A percentile compares a stretch with the other conserved stretches of the same genome.
Evolutionary conservation across 352 stramenopile species (phyloP).

Genomic region (Phytophthora citrophthora): DNA sequence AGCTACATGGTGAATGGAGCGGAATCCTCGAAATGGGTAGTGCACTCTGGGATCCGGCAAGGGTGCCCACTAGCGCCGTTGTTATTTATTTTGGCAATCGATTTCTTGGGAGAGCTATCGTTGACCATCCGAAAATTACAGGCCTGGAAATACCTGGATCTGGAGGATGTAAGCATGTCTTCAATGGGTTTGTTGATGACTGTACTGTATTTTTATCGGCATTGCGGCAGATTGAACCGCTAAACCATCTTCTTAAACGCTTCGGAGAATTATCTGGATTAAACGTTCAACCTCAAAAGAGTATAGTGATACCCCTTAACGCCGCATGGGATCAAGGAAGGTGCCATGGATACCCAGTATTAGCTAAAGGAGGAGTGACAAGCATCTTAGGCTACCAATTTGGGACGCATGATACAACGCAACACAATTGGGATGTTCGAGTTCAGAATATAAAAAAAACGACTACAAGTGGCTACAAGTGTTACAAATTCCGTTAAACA

Average conservation of each 20-base stretch:
- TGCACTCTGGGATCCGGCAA: conserved; percentile 7
- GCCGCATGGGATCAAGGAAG: background rate
- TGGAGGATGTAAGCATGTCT: background rate
- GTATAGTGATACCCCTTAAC: conserved; percentile 5
- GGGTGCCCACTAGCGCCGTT: conserved; percentile 6
- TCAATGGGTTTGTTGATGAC: conserved; percentile 10
- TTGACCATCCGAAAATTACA: background rate
- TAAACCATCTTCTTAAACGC: background rate
- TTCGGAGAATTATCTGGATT: conserved; percentile 10
- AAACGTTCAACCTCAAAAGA: conserved; percentile 6
- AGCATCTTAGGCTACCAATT: conserved; percentile 3
- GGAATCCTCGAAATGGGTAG: conserved; percentile 2
- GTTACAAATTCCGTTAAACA: conserved; percentile 4
- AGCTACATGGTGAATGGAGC: conserved; percentile 14
- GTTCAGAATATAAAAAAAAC: background rate
- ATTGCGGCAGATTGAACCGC: background rate
- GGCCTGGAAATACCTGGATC: conserved; percentile 3
- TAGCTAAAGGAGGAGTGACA: background rate
- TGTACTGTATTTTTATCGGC: conserved; percentile 4
- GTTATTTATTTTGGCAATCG: conserved; percentile 9
- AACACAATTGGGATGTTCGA: conserved; percentile 4
- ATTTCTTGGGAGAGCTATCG: conserved; percentile 2
- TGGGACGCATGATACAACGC: background rate
- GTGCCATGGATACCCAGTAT: conserved; percentile 4
- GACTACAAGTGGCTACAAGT: background rate